Conservation (phyloP, 2,329 filamentous ascomycete species). For the Neofusicoccum parvum region DNA sequence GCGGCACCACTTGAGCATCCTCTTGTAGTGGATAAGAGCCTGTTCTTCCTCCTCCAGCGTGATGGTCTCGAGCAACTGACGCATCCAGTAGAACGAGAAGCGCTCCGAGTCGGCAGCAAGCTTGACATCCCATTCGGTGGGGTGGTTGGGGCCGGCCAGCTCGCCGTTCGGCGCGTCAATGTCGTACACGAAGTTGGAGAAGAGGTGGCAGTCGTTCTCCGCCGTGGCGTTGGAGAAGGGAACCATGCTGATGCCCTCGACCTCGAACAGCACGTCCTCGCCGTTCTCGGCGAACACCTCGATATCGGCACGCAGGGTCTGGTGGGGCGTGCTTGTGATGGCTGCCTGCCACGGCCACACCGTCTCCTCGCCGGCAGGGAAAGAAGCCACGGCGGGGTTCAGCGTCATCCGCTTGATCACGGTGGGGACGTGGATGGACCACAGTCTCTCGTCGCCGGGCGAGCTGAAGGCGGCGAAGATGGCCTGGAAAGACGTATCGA, state of each 20-base stretch:
- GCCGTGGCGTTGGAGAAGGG: too few species aligned
- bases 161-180: not conserved
- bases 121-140: not conserved
- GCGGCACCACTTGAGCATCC: not conserved
- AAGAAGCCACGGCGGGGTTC: too few species aligned
- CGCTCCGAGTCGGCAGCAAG: too few species aligned
- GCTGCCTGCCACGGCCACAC: not conserved
- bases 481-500: constrained; percentile 38
- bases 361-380: not conserved
- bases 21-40: not conserved
- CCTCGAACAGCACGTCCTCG: not conserved
- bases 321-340: not conserved
- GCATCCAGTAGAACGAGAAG: too few species aligned
- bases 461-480: constrained; percentile 32
- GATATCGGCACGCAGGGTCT: not conserved
- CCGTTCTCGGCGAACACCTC: not conserved
- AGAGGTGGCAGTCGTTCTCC: not conserved
- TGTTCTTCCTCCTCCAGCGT: not conserved
- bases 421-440: constrained; percentile 29
- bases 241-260: not conserved
- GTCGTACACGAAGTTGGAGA: not conserved
- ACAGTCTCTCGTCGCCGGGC: constrained; percentile 33
- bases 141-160: not conserved
- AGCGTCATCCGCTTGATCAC: constrained; percentile 24
- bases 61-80: too few species aligned